Evolutionary conservation across 2,329 filamentous ascomycete species (phyloP), one percentile per base, ranked within the genome.

Genomic region (Hypoxylon sp.): DNA sequence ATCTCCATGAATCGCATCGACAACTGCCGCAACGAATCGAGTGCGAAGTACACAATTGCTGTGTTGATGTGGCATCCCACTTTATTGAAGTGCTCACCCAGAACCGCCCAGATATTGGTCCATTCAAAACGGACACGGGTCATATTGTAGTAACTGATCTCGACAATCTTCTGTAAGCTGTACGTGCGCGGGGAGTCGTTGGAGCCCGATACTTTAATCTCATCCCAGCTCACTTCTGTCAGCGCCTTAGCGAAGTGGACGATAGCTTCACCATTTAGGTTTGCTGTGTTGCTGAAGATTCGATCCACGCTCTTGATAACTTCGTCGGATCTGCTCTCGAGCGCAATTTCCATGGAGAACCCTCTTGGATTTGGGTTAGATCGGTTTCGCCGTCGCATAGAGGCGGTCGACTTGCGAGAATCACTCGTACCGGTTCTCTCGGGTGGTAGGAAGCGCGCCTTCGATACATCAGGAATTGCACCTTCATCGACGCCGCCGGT

Each of bases 141-240:
- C 94, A 99, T 99, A 76, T 99, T 99, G 83, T 99, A 99, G 72
- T 96, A 97, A 70, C 91, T 96, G 71, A 99, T 97, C 72, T 99
- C 94, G 11, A 99, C 95, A 57, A 99, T 84, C 73, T 99, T 99
- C 68, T 99, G 94, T 55, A 99, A 76, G 74, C 92, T 97, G 79
- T 97, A 99, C 6, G 93, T 99, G 45, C 95, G 86, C 7, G 94
- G 94, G 15, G 91, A 95, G 54, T 99, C 94, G 67, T 93, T 97
- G 48, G 93, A 90, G 0, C 94, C 94, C 0, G 94, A 97, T 3
- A 94, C 96, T 69, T 95, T 93, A 66, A 99, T 99, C 71, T 99
- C 94, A 67, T 97, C 93, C 94, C 94, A 97, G 71, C 93, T 97
- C 60, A 99, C 93, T 69, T 97, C 91, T 5, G 90, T 96, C 51